Conservation (phyloP, 2,329 filamentous ascomycete genomes). For the Fusarium anthophilum region DNA sequence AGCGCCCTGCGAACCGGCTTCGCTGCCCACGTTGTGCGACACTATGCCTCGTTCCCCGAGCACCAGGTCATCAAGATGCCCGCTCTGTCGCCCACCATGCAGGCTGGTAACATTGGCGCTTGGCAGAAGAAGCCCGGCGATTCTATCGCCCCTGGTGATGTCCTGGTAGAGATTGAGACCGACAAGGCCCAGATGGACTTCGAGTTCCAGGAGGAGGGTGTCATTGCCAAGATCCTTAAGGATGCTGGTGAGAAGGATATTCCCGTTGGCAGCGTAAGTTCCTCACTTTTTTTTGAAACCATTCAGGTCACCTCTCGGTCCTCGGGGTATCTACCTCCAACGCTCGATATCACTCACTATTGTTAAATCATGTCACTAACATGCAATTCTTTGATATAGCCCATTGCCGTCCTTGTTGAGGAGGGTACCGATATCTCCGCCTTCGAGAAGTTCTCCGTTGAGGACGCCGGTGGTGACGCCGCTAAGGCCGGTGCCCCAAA, state of each 20-base stretch:
- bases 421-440: slow-evolving; percentile 87
- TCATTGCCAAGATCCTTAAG: slow-evolving; percentile 93
- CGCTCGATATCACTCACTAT: neutral
- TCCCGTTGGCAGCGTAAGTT: slow-evolving; percentile 89
- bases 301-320: slow-evolving; percentile 15
- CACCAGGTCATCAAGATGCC: slow-evolving; percentile 98
- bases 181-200: slow-evolving; percentile 99
- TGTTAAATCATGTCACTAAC: slow-evolving; percentile 16
- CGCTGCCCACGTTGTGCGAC: slow-evolving; percentile 66
- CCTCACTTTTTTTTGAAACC: slow-evolving; percentile 23
- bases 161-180: slow-evolving; percentile 97
- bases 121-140: slow-evolving; percentile 99
- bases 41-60: slow-evolving; percentile 86
- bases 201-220: slow-evolving; percentile 98
- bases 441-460: slow-evolving; percentile 87
- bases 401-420: slow-evolving; percentile 94
- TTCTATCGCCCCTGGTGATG: slow-evolving; percentile 86
- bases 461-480: slow-evolving; percentile 87
- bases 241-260: slow-evolving; percentile 95
- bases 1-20: slow-evolving; percentile 61
- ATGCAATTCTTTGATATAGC: slow-evolving; percentile 61
- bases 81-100: slow-evolving; percentile 97
- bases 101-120: slow-evolving; percentile 90
- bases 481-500: slow-evolving; percentile 70
- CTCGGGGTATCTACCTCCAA: slow-evolving; percentile 28